Evolutionary conservation across 106 monocot species (phyloP).

Genomic region (Dendrobium chrysotoxum): DNA sequence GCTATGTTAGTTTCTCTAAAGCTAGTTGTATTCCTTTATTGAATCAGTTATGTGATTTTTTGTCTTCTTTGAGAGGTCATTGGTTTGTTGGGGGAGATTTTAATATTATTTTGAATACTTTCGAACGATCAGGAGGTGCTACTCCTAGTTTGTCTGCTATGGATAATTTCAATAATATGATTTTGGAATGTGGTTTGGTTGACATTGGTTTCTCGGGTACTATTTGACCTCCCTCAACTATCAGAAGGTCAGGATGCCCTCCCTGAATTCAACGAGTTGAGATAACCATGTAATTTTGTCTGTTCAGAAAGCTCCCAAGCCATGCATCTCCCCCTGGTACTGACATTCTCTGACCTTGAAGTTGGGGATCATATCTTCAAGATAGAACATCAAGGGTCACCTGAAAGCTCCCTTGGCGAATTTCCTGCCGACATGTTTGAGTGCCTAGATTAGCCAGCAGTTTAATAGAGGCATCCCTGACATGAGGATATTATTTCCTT

Average conservation of each 20-base stretch:
- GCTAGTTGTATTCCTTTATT: too few species aligned
- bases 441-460: constrained; percentile 23
- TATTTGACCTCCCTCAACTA: constrained; percentile 15
- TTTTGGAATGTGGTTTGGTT: too few species aligned
- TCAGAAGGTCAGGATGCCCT: constrained; percentile 1
- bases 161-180: too few species aligned
- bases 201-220: too few species aligned
- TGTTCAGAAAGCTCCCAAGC: too few species aligned
- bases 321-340: not conserved
- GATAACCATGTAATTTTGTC: constrained; percentile 1
- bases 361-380: not conserved
- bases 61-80: too few species aligned
- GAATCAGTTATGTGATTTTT: too few species aligned
- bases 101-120: too few species aligned
- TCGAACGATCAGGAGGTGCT: too few species aligned
- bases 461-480: not conserved
- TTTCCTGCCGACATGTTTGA: constrained; percentile 66
- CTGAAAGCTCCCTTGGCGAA: constrained; percentile 46
- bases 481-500: not conserved
- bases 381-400: not conserved
- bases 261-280: constrained; percentile 14
- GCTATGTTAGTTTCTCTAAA: too few species aligned
- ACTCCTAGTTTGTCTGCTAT: too few species aligned
- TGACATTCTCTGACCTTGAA: constrained; percentile 18
- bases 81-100: too few species aligned